Percentiles rank a stretch among this genome's conserved stretches.
Conservation (phyloP, 768 basidiomycete species). For the Leccinum ochraceum region DNA sequence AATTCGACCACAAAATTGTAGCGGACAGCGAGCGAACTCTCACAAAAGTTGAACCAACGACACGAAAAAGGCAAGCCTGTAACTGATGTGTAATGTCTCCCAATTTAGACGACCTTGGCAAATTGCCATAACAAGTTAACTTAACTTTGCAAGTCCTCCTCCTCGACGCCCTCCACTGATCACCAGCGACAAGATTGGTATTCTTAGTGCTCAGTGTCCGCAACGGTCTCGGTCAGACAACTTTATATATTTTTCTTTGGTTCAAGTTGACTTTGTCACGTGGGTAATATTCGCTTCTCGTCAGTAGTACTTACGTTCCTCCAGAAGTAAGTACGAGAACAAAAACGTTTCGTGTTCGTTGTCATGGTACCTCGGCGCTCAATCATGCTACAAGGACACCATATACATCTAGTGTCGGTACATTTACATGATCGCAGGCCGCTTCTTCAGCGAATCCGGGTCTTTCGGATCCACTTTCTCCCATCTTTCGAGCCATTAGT, state of each 20-base stretch:
- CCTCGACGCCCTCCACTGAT: slow-evolving; percentile 15
- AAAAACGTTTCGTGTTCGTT: slow-evolving; percentile 9
- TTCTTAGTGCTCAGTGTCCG: slow-evolving; percentile 15
- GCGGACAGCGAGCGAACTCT: slow-evolving; percentile 21
- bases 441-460: slow-evolving; percentile 24
- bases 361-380: slow-evolving; percentile 13
- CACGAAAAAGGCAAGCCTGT: slow-evolving; percentile 41
- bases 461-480: slow-evolving; percentile 22
- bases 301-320: background rate
- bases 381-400: background rate
- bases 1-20: background rate
- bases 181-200: slow-evolving; percentile 7
- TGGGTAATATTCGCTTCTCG: slow-evolving; percentile 14
- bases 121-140: slow-evolving; percentile 35
- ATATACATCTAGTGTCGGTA: background rate
- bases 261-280: slow-evolving; percentile 51
- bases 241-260: slow-evolving; percentile 48
- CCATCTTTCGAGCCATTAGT: slow-evolving; percentile 25
- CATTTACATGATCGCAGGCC: slow-evolving; percentile 16
- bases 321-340: slow-evolving; percentile 5
- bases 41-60: slow-evolving; percentile 37
- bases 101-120: slow-evolving; percentile 20
- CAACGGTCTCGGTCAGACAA: slow-evolving; percentile 12
- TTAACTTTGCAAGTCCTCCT: slow-evolving; percentile 1
- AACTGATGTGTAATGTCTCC: slow-evolving; percentile 52